Percentiles rank a stretch among this genome's conserved stretches.
phyloP scores from a whole-genome alignment of 2,329 filamentous ascomycete species.

The Neofusicoccum sp. region DNA sequence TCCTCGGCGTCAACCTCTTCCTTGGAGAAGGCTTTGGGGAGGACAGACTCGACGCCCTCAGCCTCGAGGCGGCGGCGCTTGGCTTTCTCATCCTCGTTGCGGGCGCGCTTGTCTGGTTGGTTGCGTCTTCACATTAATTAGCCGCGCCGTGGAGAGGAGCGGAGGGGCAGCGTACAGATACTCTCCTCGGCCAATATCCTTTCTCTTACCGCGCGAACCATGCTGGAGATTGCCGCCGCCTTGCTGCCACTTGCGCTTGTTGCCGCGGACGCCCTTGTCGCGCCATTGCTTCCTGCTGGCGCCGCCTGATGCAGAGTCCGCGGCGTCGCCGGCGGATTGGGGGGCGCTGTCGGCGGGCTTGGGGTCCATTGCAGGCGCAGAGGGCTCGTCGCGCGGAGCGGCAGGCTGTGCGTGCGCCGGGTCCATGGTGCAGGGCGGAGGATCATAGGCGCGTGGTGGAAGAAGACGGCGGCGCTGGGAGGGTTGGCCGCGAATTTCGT shows the following conservation, averaged over 20 bases:
- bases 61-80: constrained; percentile 39
- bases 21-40: constrained; percentile 61
- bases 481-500: neutral
- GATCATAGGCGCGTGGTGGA: constrained; percentile 24
- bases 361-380: constrained; percentile 28
- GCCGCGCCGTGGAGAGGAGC: constrained; percentile 33
- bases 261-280: constrained; percentile 17
- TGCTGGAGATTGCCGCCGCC: constrained; percentile 20
- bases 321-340: neutral
- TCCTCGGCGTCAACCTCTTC: constrained; percentile 88
- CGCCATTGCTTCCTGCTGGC: constrained; percentile 11
- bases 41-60: constrained; percentile 46
- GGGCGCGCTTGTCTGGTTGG: constrained; percentile 48
- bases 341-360: neutral
- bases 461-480: neutral
- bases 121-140: constrained; percentile 39
- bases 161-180: constrained; percentile 55
- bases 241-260: constrained; percentile 33
- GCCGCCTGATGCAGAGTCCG: neutral
- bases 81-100: constrained; percentile 42
- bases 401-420: constrained; percentile 24
- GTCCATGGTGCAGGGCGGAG: constrained; percentile 25
- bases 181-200: constrained; percentile 65
- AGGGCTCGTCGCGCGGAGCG: neutral
- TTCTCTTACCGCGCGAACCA: constrained; percentile 55